A percentile compares a stretch with the other conserved stretches of the same genome.
Conservation (phyloP, 108 stramenopile genomes). For the Schizochytrium sp. region DNA sequence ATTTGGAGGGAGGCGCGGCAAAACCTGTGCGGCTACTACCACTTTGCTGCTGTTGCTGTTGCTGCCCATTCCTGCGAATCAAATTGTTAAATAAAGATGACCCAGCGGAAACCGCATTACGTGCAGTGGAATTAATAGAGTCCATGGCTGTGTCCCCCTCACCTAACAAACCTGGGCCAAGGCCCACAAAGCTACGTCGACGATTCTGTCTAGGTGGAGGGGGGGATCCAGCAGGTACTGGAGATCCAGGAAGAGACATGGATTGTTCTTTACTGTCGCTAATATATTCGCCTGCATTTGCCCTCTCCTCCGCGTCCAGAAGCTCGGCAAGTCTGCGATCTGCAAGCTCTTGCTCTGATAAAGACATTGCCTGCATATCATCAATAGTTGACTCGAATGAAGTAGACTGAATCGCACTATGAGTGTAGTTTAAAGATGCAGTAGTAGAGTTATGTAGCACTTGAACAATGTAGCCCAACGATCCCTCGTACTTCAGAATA, state of each 20-base stretch:
- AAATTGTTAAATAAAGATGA: slow-evolving; percentile 52
- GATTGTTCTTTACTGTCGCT: neutral
- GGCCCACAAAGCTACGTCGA: neutral
- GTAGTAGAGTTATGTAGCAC: slow-evolving; percentile 32
- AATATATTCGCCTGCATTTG: neutral
- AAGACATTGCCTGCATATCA: neutral
- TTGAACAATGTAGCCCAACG: slow-evolving; percentile 36
- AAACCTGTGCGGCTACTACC: neutral
- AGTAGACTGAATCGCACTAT: neutral
- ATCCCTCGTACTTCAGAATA: slow-evolving; percentile 20
- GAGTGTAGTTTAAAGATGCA: neutral
- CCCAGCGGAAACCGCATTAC: slow-evolving; percentile 54
- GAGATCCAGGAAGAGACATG: neutral
- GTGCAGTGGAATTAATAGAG: slow-evolving; percentile 30
- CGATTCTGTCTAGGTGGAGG: neutral
- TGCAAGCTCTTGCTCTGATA: slow-evolving; percentile 39
- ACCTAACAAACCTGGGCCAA: neutral
- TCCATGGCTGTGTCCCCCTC: neutral
- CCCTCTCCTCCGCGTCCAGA: slow-evolving; percentile 16
- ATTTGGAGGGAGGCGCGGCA: neutral
- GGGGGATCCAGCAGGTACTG: neutral
- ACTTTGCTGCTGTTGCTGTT: neutral
- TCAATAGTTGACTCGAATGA: neutral
- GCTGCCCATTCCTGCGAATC: neutral
- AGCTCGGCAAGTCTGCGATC: slow-evolving; percentile 19